Evolutionary conservation across 1,284 basidiomycete species (phyloP), one percentile per base, ranked within the genome.

Genomic region (Rhodofomes roseus): DNA sequence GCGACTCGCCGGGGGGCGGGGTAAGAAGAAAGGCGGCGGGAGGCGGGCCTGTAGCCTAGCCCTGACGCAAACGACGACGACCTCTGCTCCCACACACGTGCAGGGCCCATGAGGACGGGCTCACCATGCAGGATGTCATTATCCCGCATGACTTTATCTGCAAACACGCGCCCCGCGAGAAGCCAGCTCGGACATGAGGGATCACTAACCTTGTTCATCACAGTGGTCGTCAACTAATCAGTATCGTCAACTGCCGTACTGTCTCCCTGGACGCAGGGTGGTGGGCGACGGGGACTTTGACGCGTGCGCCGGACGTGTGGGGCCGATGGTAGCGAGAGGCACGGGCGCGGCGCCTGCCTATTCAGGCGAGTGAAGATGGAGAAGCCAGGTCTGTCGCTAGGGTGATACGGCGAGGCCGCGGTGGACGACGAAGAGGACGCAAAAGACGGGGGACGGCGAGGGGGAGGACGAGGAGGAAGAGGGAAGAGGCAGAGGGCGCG

Each of bases 101-200:
- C 39, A 43, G 29, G 14, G 36, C 29, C 63, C 65, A 65, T 63
- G 65, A 62, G 65, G 63, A 44, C 23, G 48, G 20, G 43, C 48
- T 54, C 61, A 34, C 53, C 36, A 58, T 34, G 52, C 61, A 58
- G 60, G 57, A 61, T 40, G 55, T 48, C 56, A 52, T 57, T 60
- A 40, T 53, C 61, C 60, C 61, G 46, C 65, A 66, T 64, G 65
- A 62, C 66, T 58, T 48, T 58, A 58, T 58, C 57, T 57, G 52
- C 52, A 36, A 4, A 54, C 57, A 58, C 57, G 57, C 57, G 52
- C 57, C 52, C 27, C 36, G 29, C 57, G 23, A 58, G 57, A 58
- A 58, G 40, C 52, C 22, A 25, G 43, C 43, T 34, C 51, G 40
- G 50, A 46, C 50, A 58, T 58, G 52, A 58, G 52, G 57, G 41